phyloP scores from a whole-genome alignment of 176 grass and related monocot species.

The Oryza officinalis region DNA sequence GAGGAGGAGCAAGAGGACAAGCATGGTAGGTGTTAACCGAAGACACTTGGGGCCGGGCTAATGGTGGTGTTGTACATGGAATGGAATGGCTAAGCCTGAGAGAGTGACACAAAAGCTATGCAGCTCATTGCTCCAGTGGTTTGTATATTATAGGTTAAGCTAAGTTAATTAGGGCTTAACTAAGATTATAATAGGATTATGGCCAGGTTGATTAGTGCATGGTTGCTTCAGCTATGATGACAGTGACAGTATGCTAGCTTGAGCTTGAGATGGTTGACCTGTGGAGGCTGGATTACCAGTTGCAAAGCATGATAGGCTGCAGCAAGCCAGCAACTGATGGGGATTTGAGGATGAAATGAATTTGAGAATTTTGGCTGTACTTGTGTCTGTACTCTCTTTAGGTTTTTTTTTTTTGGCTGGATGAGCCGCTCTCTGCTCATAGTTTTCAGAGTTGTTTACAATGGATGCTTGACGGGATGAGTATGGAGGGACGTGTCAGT shows the following conservation, averaged over 20 bases:
- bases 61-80: neutral
- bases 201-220: neutral
- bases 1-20: conserved; percentile 38
- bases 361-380: neutral
- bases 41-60: neutral
- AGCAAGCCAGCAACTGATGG: neutral
- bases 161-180: neutral
- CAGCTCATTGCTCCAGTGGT: neutral
- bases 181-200: conserved; percentile 8
- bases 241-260: conserved; percentile 16
- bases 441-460: conserved; percentile 25
- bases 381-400: neutral
- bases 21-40: conserved; percentile 27
- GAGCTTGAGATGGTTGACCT: conserved; percentile 31
- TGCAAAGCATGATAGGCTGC: neutral
- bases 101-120: conserved; percentile 21
- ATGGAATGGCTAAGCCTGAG: neutral
- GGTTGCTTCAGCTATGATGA: conserved; percentile 6
- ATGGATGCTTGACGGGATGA: neutral
- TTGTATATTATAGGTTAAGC: neutral
- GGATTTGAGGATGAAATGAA: neutral
- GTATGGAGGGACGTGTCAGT: conserved; percentile 14
- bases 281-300: neutral
- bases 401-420: neutral
- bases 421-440: neutral